Conservation (phyloP, 345 rosid genomes). For the Hypericum perforatum region DNA sequence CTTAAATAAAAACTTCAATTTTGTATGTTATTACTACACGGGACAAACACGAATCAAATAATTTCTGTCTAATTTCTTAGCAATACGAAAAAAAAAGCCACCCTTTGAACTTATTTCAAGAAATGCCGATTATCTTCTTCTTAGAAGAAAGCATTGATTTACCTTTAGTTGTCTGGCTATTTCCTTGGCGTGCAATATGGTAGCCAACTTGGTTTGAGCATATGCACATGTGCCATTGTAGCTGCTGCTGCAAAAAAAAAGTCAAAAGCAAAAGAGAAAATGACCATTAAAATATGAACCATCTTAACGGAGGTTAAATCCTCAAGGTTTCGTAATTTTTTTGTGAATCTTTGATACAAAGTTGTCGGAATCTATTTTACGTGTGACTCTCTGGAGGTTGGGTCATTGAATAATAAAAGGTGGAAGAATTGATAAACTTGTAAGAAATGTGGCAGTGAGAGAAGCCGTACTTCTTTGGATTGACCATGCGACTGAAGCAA, state of each 20-base stretch:
- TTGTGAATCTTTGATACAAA: not conserved
- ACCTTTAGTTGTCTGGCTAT: slow-evolving; percentile 69
- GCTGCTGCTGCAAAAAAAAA: slow-evolving; percentile 23
- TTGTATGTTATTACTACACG: not conserved
- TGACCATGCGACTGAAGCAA: slow-evolving; percentile 48
- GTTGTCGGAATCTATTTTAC: too few species aligned
- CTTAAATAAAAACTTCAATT: not conserved
- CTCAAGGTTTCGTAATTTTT: too few species aligned
- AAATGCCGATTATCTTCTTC: not conserved
- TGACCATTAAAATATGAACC: too few species aligned
- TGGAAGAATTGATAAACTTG: not conserved
- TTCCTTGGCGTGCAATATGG: slow-evolving; percentile 76
- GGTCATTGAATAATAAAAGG: too few species aligned
- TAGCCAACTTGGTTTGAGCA: slow-evolving; percentile 81
- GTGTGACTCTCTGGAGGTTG: too few species aligned
- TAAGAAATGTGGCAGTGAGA: not conserved
- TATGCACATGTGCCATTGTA: slow-evolving; percentile 84
- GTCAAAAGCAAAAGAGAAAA: not conserved
- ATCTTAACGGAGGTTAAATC: too few species aligned
- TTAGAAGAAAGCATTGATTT: not conserved
- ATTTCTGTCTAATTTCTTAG: not conserved
- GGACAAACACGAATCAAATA: not conserved
- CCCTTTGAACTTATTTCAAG: too few species aligned
- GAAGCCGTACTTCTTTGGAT: slow-evolving; percentile 52
- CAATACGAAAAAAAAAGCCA: not conserved